Base-by-base conservation (phyloP, 1,284 basidiomycete genomes). In the Testicularia cyperi region DNA sequence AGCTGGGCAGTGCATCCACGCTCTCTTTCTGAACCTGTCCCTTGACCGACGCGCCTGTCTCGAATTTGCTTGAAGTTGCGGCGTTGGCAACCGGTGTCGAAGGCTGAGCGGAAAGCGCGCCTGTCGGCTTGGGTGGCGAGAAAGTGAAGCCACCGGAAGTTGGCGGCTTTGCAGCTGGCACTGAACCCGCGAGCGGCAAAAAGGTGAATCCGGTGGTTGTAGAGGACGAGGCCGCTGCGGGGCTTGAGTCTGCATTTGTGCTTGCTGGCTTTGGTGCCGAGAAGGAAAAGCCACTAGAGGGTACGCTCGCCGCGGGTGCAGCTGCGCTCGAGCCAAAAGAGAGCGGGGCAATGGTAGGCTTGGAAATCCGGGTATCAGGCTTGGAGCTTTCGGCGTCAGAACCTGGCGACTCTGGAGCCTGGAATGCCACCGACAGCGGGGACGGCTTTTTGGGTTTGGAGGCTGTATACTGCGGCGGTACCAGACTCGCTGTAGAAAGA, bases 361-460 rank as follows among this genome's bases (percentile, higher is more conserved):
- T 28, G 19, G n/a, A 21, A 2, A 27, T n/a, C 10, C 38, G 40
- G n/a, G 45, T n/a, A 16, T 45, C 47, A 6, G 49, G 21, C 13
- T 41, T n/a, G 2, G 43, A 38, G 1, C 39, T 19, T 40, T 63
- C 60, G 23, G 60, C 49, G 21, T 57, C 60, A 4, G 60, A 53
- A 26, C 53, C 49, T 21, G 65, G 65, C 44, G 65, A 68, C 23
- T 68, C 65, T 2, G 65, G 65, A 1, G 52, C 54, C 23, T 47
- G 51, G 46, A 58, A 63, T 10, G 55, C 48, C 25, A 44, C 65
- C 13, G 65, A 68, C 10, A 68, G 33, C 20, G 65, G 65, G 27
- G 61, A 65, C 2, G 65, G 65, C 44, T 68, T 68, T 47, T 68
- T 68, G 18, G 65, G 65, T 35, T 61, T 60, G 13, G 48, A 51